Conservation (phyloP, 2,329 filamentous ascomycete genomes). For the Phialophora verrucosa region DNA sequence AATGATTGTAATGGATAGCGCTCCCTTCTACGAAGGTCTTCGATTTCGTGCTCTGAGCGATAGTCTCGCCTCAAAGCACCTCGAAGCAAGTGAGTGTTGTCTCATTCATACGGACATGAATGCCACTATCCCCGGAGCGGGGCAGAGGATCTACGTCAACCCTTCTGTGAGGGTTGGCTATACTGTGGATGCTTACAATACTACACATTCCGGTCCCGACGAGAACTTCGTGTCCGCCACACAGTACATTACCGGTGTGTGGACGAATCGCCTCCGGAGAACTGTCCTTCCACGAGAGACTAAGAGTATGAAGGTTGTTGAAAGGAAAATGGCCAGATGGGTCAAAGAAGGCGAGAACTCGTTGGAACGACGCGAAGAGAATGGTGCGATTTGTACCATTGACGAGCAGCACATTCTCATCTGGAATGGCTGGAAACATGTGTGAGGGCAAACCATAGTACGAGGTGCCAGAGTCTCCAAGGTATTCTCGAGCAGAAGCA, state of each 20-base stretch:
- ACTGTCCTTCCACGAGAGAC: constrained; percentile 50
- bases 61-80: constrained; percentile 57
- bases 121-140: constrained; percentile 36
- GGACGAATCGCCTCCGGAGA: constrained; percentile 62
- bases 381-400: constrained; percentile 60
- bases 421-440: constrained; percentile 65
- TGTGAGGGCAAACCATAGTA: constrained; percentile 44
- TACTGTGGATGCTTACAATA: constrained; percentile 42
- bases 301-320: constrained; percentile 50
- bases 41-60: constrained; percentile 70
- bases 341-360: constrained; percentile 30
- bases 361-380: constrained; percentile 47
- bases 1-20: constrained; percentile 56
- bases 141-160: constrained; percentile 48
- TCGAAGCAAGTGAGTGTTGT: constrained; percentile 82
- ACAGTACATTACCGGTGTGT: constrained; percentile 61
- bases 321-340: constrained; percentile 43
- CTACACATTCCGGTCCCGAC: constrained; percentile 45
- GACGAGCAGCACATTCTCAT: constrained; percentile 67
- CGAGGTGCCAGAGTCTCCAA: background rate
- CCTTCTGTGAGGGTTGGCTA: constrained; percentile 50
- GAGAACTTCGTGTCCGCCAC: constrained; percentile 56
- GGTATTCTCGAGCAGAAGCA: background rate
- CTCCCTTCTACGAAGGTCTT: constrained; percentile 61
- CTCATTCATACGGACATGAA: constrained; percentile 56